Conservation (phyloP, 495 filamentous ascomycete genomes). For the Trichoderma orchidacearum region DNA sequence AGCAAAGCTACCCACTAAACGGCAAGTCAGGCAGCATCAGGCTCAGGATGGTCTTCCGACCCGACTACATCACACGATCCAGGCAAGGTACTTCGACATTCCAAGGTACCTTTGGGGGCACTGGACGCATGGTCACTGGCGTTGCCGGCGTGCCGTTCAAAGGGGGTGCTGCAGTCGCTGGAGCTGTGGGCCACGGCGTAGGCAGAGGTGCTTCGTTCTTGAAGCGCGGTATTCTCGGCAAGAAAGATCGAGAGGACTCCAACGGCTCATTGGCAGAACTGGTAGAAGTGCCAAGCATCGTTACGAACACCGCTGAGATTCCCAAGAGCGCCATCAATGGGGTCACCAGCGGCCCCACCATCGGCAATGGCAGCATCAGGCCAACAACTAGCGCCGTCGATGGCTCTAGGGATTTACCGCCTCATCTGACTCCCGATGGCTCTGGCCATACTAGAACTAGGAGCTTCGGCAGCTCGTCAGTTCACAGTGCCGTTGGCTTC, state of each 20-base stretch:
- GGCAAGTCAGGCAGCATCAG: constrained; percentile 80
- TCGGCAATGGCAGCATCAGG: constrained; percentile 7
- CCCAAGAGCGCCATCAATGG: too few relatives aligned
- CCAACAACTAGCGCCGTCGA: constrained; percentile 9
- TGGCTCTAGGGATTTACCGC: not conserved
- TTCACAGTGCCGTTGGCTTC: constrained; percentile 40
- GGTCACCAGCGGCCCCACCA: too few relatives aligned
- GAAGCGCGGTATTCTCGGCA: constrained; percentile 59
- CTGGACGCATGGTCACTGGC: constrained; percentile 77
- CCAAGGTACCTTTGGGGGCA: constrained; percentile 76
- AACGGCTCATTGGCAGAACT: constrained; percentile 8
- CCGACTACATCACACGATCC: constrained; percentile 77
- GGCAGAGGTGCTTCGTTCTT: constrained; percentile 82
- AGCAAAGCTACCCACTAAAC: constrained; percentile 61
- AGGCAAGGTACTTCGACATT: constrained; percentile 89
- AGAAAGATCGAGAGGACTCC: constrained; percentile 41
- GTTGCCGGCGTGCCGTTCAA: constrained; percentile 80
- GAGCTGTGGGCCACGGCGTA: constrained; percentile 60
- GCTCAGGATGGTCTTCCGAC: constrained; percentile 82
- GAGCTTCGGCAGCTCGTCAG: constrained; percentile 51
- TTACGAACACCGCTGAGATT: constrained; percentile 23
- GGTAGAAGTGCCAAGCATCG: constrained; percentile 24
- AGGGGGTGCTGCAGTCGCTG: constrained; percentile 62
- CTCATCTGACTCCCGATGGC: not conserved
- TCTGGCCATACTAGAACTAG: constrained; percentile 46